These are phyloP conservation scores for Exobasidium cylindrosporum DNA, from an alignment of 1,284 basidiomycete genomes.

Conservation along the genomic window DNA sequence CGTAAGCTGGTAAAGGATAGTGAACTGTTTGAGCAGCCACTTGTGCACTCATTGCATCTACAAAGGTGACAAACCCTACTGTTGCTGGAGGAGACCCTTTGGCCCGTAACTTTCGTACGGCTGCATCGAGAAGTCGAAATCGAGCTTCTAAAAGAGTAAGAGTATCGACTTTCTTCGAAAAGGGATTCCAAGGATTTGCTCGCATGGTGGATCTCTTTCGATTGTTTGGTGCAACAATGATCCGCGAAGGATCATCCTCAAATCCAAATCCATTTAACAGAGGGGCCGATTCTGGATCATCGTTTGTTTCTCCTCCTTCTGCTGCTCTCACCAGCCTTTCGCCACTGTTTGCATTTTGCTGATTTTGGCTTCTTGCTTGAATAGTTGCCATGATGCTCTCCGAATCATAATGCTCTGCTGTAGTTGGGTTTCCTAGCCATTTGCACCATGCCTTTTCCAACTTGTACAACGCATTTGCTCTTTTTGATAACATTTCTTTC, in stretches of 20 bases:
- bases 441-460: slow-evolving; percentile 79
- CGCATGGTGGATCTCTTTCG: slow-evolving; percentile 31
- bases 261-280: slow-evolving; percentile 3
- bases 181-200: slow-evolving; percentile 33
- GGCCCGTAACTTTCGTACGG: slow-evolving; percentile 61
- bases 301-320: neutral
- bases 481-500: slow-evolving; percentile 68
- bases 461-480: slow-evolving; percentile 73
- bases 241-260: neutral
- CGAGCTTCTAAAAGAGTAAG: slow-evolving; percentile 16
- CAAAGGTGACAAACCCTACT: slow-evolving; percentile 94
- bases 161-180: slow-evolving; percentile 38
- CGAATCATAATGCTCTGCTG: slow-evolving; percentile 69
- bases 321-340: neutral
- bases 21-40: slow-evolving; percentile 83
- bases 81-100: slow-evolving; percentile 72
- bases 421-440: slow-evolving; percentile 88
- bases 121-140: slow-evolving; percentile 22
- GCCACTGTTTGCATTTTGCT: neutral
- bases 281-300: slow-evolving; percentile 8
- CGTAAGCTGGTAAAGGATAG: slow-evolving; percentile 49
- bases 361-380: slow-evolving; percentile 3
- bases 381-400: slow-evolving; percentile 40
- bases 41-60: slow-evolving; percentile 82
- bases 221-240: slow-evolving; percentile 12